These are phyloP conservation scores for Ascochyta pisi DNA, from an alignment of 2,329 filamentous ascomycete genomes.

Conservation along the genomic window DNA sequence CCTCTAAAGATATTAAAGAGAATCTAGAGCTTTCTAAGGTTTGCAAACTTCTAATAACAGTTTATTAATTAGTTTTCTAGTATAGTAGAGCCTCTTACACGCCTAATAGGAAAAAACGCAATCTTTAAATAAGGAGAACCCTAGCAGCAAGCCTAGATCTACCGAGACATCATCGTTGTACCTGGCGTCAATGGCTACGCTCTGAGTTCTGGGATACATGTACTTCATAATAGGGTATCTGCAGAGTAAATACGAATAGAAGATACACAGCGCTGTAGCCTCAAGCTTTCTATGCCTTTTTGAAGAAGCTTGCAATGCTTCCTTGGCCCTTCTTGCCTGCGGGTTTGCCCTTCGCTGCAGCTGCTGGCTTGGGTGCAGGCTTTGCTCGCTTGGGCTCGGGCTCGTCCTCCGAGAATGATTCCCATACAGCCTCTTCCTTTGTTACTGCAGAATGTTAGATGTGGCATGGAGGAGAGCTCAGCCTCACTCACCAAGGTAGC, in stretches of 20 bases:
- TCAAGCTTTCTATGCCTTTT: conserved; percentile 66
- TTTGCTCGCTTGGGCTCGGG: conserved; percentile 65
- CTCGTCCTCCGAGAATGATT: conserved; percentile 93
- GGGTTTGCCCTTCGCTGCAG: conserved; percentile 62
- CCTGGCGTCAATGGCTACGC: neutral
- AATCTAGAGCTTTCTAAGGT: no score
- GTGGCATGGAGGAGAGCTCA: neutral
- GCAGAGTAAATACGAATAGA: neutral
- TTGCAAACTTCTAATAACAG: no score
- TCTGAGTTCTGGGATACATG: neutral
- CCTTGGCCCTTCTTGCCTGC: conserved; percentile 66
- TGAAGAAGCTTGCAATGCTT: conserved; percentile 91
- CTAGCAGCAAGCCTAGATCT: neutral
- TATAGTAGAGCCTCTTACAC: no score
- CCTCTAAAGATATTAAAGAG: no score
- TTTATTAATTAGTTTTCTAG: no score
- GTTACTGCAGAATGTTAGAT: conserved; percentile 69
- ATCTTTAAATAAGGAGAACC: no score
- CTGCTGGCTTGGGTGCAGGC: conserved; percentile 40
- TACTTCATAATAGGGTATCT: neutral
- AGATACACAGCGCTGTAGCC: neutral
- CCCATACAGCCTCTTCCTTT: conserved; percentile 83
- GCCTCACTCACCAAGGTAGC: conserved; percentile 76
- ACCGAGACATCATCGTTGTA: neutral
- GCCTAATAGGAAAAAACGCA: no score